Evolutionary conservation across 371 early-diverging fungal genomes (phyloP).

Genomic region (Saksenaea oblongispora): DNA sequence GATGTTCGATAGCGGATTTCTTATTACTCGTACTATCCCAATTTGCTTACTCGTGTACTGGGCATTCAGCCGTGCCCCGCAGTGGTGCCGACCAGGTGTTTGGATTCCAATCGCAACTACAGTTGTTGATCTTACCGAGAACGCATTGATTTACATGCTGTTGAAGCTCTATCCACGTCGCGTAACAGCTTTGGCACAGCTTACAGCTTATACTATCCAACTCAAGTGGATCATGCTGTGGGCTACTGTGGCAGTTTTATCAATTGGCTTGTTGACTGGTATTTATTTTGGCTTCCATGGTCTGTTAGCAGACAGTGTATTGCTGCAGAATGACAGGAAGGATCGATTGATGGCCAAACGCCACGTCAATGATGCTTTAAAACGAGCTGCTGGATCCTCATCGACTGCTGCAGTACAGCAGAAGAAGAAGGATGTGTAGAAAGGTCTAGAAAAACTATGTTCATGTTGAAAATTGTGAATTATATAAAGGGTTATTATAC

Average conservation of each 20-base stretch:
- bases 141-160: slow-evolving; percentile 21
- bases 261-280: slow-evolving; percentile 32
- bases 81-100: slow-evolving; percentile 33
- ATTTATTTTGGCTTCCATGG: slow-evolving; percentile 47
- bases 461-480: background rate
- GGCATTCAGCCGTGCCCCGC: slow-evolving; percentile 35
- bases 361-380: slow-evolving; percentile 28
- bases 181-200: slow-evolving; percentile 17
- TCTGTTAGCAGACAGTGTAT: slow-evolving; percentile 41
- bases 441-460: too few species aligned
- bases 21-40: slow-evolving; percentile 36
- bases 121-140: slow-evolving; percentile 34
- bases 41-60: slow-evolving; percentile 35
- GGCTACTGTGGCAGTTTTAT: slow-evolving; percentile 25
- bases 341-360: slow-evolving; percentile 24
- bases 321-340: slow-evolving; percentile 40
- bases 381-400: slow-evolving; percentile 5
- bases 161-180: slow-evolving; percentile 39
- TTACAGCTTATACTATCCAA: slow-evolving; percentile 28
- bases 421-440: slow-evolving; percentile 18
- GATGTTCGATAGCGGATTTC: slow-evolving; percentile 39
- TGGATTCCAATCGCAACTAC: slow-evolving; percentile 41
- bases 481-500: background rate
- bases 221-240: slow-evolving; percentile 39
- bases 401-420: slow-evolving; percentile 10